Evolutionary conservation across 2,329 filamentous ascomycete species (phyloP).

Genomic region (Fusarium goolgardi): DNA sequence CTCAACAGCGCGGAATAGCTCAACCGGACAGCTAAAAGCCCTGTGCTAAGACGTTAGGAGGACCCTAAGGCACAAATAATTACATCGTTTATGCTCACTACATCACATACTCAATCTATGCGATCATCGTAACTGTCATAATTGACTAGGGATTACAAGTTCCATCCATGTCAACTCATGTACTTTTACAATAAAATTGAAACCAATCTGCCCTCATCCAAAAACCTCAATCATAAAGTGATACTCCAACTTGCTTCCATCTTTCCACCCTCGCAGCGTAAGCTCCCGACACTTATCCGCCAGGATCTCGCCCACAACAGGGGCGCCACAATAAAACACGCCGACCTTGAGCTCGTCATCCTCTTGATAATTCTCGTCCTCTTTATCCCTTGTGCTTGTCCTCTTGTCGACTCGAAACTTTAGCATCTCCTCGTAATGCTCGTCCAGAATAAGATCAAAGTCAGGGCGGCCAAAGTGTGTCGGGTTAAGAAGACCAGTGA

Average conservation of each 20-base stretch:
- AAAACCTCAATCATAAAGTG: conserved; percentile 70
- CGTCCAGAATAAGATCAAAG: conserved; percentile 62
- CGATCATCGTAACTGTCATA: not conserved
- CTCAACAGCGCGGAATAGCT: not conserved
- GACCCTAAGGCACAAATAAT: no score
- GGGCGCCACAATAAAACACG: conserved; percentile 67
- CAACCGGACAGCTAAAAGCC: not conserved
- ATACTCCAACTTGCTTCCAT: conserved; percentile 65
- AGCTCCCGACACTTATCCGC: conserved; percentile 65
- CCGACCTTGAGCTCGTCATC: conserved; percentile 60
- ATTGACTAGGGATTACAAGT: not conserved
- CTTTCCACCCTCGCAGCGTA: conserved; percentile 62
- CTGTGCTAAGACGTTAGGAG: no score
- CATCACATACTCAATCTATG: not conserved
- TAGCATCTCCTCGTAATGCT: conserved; percentile 66
- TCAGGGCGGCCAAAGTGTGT: conserved; percentile 67
- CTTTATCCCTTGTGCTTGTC: not conserved
- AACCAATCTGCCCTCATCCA: conserved; percentile 46
- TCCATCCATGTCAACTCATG: not conserved
- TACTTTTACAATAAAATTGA: not conserved
- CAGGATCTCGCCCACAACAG: conserved; percentile 66
- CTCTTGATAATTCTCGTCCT: conserved; percentile 28
- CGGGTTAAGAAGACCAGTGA: conserved; percentile 65
- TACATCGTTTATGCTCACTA: not conserved
- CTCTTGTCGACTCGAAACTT: conserved; percentile 48